These are phyloP conservation scores for Alternaria rosae DNA, from an alignment of 2,329 filamentous ascomycete genomes.

Conservation along the genomic window DNA sequence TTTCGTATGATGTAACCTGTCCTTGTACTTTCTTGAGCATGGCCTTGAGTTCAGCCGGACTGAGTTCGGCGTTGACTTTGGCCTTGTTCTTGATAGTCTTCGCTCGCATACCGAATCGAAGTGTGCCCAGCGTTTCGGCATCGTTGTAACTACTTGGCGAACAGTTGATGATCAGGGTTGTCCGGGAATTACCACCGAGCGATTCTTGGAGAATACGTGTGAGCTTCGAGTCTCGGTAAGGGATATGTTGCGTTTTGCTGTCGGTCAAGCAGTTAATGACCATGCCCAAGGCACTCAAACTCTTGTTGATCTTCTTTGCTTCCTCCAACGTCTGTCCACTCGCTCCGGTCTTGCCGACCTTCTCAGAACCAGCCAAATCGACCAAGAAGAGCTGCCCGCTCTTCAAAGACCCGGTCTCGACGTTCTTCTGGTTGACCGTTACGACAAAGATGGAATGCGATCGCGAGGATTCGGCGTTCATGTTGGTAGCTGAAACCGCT, in stretches of 20 bases:
- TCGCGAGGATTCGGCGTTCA: slow-evolving; percentile 98
- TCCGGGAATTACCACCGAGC: slow-evolving; percentile 94
- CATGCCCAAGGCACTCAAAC: slow-evolving; percentile 96
- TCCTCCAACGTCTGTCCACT: slow-evolving; percentile 97
- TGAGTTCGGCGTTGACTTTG: slow-evolving; percentile 98
- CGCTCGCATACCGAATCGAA: slow-evolving; percentile 93
- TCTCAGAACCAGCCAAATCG: slow-evolving; percentile 97
- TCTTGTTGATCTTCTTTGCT: slow-evolving; percentile 99
- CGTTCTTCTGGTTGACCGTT: slow-evolving; percentile 96
- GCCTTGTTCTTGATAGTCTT: slow-evolving; percentile 99
- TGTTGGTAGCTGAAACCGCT: slow-evolving; percentile 95
- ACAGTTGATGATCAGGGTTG: slow-evolving; percentile 98
- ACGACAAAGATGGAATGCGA: slow-evolving; percentile 99
- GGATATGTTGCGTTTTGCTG: slow-evolving; percentile 94
- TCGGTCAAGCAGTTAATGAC: slow-evolving; percentile 98
- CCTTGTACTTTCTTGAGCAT: slow-evolving; percentile 91
- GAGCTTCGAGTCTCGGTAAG: slow-evolving; percentile 97
- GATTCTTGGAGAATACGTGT: slow-evolving; percentile 97
- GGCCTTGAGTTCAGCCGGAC: slow-evolving; percentile 90
- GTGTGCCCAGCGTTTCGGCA: slow-evolving; percentile 87
- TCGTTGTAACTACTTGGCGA: slow-evolving; percentile 99
- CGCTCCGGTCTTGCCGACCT: slow-evolving; percentile 97
- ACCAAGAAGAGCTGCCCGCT: slow-evolving; percentile 97
- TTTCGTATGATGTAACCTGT: slow-evolving; percentile 87
- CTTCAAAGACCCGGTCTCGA: slow-evolving; percentile 94